A percentile compares a stretch with the other conserved stretches of the same genome.
phyloP scores from a whole-genome alignment of 2,329 filamentous ascomycete genomes.

The Fusarium piperis region DNA sequence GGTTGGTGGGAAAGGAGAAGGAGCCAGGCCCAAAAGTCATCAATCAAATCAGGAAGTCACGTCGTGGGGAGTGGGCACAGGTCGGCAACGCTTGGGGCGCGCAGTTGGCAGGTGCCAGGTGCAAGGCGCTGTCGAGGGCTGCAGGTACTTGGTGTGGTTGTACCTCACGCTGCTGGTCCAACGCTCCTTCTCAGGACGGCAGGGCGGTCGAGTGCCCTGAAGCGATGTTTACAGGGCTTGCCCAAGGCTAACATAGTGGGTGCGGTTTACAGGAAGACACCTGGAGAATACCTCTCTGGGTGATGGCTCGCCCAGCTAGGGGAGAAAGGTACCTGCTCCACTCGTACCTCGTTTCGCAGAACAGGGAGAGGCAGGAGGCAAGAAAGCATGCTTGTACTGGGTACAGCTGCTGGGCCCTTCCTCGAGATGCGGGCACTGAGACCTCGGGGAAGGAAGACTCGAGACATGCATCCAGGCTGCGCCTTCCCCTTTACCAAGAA shows the following conservation, averaged over 20 bases:
- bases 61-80: slow-evolving; percentile 40
- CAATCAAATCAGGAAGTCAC: slow-evolving; percentile 43
- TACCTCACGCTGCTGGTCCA: not conserved
- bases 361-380: slow-evolving; percentile 6
- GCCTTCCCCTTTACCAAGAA: slow-evolving; percentile 7
- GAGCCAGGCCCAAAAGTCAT: slow-evolving; percentile 33
- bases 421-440: slow-evolving; percentile 5
- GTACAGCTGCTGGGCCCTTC: not conserved
- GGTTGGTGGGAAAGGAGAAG: slow-evolving; percentile 41
- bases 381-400: slow-evolving; percentile 12
- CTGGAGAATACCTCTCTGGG: not conserved
- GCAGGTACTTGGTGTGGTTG: slow-evolving; percentile 18
- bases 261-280: not conserved
- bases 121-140: slow-evolving; percentile 11
- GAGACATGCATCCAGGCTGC: slow-evolving; percentile 17
- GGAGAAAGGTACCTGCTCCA: slow-evolving; percentile 19
- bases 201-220: slow-evolving; percentile 14
- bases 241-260: not conserved
- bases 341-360: slow-evolving; percentile 17
- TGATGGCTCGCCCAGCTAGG: slow-evolving; percentile 27
- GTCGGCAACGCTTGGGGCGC: slow-evolving; percentile 28
- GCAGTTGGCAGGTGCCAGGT: slow-evolving; percentile 39
- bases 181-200: not conserved
- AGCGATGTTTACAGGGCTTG: slow-evolving; percentile 1
- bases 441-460: slow-evolving; percentile 11